A percentile compares a stretch with the other conserved stretches of the same genome.
Conservation (phyloP, 1,284 basidiomycete species). For the Ustilago lituana region DNA sequence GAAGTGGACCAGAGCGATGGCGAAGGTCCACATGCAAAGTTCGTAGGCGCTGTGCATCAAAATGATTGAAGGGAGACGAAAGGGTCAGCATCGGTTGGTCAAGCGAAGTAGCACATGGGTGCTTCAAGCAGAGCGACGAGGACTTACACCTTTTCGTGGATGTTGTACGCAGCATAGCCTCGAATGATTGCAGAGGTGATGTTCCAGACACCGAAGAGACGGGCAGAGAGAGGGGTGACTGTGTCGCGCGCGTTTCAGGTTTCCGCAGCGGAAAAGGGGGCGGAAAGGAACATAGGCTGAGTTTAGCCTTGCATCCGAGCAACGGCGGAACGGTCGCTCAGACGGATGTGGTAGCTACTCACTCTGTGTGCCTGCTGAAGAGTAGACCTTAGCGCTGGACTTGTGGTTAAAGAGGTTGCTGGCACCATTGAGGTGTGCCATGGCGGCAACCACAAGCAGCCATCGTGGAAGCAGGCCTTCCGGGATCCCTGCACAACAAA, state of each 20-base stretch:
- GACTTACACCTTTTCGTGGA: constrained; percentile 54
- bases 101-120: not conserved
- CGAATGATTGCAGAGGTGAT: constrained; percentile 61
- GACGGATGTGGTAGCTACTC: not conserved
- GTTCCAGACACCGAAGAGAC: constrained; percentile 65
- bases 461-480: constrained; percentile 57
- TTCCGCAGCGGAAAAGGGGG: too few species aligned
- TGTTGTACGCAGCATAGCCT: constrained; percentile 61
- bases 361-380: constrained; percentile 43
- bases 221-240: constrained; percentile 62
- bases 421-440: constrained; percentile 58
- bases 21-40: constrained; percentile 84
- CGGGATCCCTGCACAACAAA: constrained; percentile 35
- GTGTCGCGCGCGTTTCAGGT: too few species aligned
- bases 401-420: constrained; percentile 55
- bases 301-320: not conserved
- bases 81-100: not conserved
- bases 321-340: too few species aligned
- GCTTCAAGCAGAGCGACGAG: not conserved
- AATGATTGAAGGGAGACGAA: not conserved
- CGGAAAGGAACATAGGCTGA: not conserved
- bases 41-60: constrained; percentile 73
- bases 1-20: constrained; percentile 90
- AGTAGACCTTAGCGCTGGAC: constrained; percentile 61
- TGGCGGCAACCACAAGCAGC: constrained; percentile 54